These are phyloP conservation scores for Lodderomyces margitis DNA, from an alignment of 1,139 yeast genomes.

Conservation along the genomic window DNA sequence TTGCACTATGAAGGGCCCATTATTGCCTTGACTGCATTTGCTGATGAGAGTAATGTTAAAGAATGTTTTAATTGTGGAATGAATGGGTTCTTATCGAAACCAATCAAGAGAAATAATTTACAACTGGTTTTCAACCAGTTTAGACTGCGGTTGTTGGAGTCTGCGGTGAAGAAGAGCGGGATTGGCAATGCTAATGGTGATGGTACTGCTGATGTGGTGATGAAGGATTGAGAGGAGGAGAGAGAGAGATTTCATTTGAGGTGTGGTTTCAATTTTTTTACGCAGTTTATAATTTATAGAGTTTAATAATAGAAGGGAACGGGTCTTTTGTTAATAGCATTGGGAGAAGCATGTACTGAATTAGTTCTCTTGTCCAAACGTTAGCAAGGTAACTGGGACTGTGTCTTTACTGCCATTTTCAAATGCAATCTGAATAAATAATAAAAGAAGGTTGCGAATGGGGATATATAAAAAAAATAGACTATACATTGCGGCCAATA, in stretches of 20 bases:
- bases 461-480: too few relatives aligned
- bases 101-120: conserved; percentile 70
- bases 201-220: too few relatives aligned
- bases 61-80: conserved; percentile 81
- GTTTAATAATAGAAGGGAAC: neutral
- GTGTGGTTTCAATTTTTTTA: neutral
- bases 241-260: too few relatives aligned
- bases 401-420: too few relatives aligned
- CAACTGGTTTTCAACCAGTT: conserved; percentile 50
- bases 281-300: too few relatives aligned
- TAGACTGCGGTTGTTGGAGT: conserved; percentile 18
- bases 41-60: conserved; percentile 79
- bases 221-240: neutral
- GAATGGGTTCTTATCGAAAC: conserved; percentile 86
- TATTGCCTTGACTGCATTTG: conserved; percentile 91
- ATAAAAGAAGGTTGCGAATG: too few relatives aligned
- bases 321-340: too few relatives aligned
- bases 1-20: conserved; percentile 70
- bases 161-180: conserved; percentile 5
- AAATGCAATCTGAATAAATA: neutral
- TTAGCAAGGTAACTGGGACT: too few relatives aligned
- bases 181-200: neutral
- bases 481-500: conserved; percentile 12
- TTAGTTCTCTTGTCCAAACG: too few relatives aligned
- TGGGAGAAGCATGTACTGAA: too few relatives aligned